Base-by-base conservation (phyloP, 768 basidiomycete species). In the Pholiota microspora region DNA sequence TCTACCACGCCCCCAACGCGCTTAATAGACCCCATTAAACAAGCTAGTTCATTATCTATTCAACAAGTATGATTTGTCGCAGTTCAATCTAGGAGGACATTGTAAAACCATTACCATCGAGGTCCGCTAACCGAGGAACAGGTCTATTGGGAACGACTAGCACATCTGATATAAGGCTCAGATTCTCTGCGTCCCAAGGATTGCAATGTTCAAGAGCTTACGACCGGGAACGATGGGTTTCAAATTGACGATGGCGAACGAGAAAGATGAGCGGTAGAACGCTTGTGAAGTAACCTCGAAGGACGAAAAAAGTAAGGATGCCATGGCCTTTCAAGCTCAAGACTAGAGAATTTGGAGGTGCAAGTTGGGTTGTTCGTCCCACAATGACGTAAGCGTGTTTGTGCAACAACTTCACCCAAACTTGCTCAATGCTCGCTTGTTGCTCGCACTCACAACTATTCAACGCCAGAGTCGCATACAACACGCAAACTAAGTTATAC, bases 171-270 rank as follows among this genome's bases (percentile, higher is more conserved):
- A n/a, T n/a, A 24, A 53, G 52, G 23, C 40, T 42, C 9, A 42
- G 40, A 42, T 42, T 42, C 18, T 42, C 23, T 6, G 7, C 16
- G 4, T 10, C 40, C 9, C 40, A 21, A 42, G 3, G 23, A 42
- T 42, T 42, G 18, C 21, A 42, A 42, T 42, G 7, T 18, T 42
- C 40, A 42, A 21, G 21, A 28, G 56, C 92, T 73, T 70, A 98
- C 96, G 94, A 45, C 94, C 94, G 35, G 94, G 93, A 7, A 95
- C 84, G 60, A 97, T 86, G 0, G 95, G 96, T 63, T 94, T 97
- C 57, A 97, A 82, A 67, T 98, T 98, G 44, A 98, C 95, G 58
- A 97, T 88, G 1, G 91, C 96, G 69, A 81, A 89, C 0, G 89
- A 83, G 10, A 89, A 77, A 1, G 82, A 61, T 3, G 83, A 79